These are phyloP conservation scores for Zalerion maritima DNA, from an alignment of 495 filamentous ascomycete species.

Conservation along the genomic window DNA sequence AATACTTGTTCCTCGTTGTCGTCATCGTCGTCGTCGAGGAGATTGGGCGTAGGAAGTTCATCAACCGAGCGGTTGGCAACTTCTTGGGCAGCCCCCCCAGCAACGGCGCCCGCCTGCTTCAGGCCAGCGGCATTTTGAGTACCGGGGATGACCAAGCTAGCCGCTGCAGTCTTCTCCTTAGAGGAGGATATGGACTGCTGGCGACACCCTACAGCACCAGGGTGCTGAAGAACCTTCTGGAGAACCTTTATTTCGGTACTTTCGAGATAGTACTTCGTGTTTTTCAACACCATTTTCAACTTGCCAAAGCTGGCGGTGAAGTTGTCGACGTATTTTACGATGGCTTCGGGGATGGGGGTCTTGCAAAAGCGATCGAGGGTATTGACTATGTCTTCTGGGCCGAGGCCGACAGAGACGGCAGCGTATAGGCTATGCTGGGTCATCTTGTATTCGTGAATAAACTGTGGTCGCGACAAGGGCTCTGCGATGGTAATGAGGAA, in stretches of 20 bases:
- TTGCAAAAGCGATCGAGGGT: constrained; percentile 80
- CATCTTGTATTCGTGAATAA: constrained; percentile 84
- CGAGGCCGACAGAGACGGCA: constrained; percentile 80
- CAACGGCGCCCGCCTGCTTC: constrained; percentile 42
- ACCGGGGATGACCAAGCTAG: constrained; percentile 79
- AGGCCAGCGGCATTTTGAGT: constrained; percentile 85
- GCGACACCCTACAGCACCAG: constrained; percentile 27
- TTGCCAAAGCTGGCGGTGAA: constrained; percentile 88
- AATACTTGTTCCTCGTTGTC: constrained; percentile 82
- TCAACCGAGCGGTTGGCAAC: too few relatives aligned
- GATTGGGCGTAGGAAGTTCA: constrained; percentile 42
- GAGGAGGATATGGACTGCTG: constrained; percentile 28
- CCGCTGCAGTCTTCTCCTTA: constrained; percentile 59
- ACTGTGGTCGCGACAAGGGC: constrained; percentile 72
- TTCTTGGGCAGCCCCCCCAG: too few relatives aligned
- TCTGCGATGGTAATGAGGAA: constrained; percentile 94
- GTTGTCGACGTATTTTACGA: constrained; percentile 63
- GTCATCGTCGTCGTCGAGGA: constrained; percentile 76
- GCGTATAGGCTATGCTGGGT: constrained; percentile 89
- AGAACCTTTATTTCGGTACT: constrained; percentile 73
- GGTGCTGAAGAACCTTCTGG: constrained; percentile 59
- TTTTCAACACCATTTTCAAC: constrained; percentile 85
- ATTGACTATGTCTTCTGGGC: constrained; percentile 76
- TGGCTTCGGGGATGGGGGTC: constrained; percentile 63
- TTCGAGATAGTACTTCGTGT: constrained; percentile 89